Evolutionary conservation across 768 basidiomycete genomes (phyloP), one percentile per base, ranked within the genome.

Genomic region (Podaxis mareebaensis): DNA sequence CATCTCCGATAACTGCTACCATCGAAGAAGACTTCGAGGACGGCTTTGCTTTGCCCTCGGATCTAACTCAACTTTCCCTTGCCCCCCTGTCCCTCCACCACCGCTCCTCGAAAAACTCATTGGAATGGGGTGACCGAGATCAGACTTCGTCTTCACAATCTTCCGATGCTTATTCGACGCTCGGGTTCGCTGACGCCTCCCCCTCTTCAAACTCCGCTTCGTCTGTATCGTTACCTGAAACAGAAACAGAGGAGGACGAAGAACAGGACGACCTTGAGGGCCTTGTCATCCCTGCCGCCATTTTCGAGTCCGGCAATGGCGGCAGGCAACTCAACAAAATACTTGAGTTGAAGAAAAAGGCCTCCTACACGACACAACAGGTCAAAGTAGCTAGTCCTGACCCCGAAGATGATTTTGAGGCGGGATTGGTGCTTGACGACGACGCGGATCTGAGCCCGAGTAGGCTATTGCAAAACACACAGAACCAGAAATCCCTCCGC

Each of bases 91-190:
- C 90, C 33, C 84, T 92, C 20, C 85, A 81, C 66, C 90, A 92
- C 70, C 86, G 89, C 57, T 83, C 89, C 8, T 93, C 93, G 61
- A 93, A 93, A 77, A 86, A 85, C 56, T 93, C 92, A 0, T 80
- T 94, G 28, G 92, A 93, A 76, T 93, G 92, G 91, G 81, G 89
- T 33, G 92, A 93, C 76, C 91, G 85, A 71, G 91, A 94, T 69
- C 85, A 90, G 51, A 90, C 92, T 1, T 86, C 84, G 4, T 92
- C 91, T 5, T 92, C 91, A 13, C 90, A 91, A 70, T 93, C 92
- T n/a, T 94, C 92, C 24, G 93, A 94, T 72, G 85, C 90, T 8
- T 93, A 91, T 68, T 93, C 92, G 44, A 83, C 87, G 22, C 82
- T 94, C 39, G 89, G 91, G 55, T 89, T 93, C 66, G 85, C 86